Percentiles rank a stretch among this genome's conserved stretches.
Evolutionary conservation across 2,329 filamentous ascomycete genomes (phyloP).

Genomic region (Diaporthe vaccinii): DNA sequence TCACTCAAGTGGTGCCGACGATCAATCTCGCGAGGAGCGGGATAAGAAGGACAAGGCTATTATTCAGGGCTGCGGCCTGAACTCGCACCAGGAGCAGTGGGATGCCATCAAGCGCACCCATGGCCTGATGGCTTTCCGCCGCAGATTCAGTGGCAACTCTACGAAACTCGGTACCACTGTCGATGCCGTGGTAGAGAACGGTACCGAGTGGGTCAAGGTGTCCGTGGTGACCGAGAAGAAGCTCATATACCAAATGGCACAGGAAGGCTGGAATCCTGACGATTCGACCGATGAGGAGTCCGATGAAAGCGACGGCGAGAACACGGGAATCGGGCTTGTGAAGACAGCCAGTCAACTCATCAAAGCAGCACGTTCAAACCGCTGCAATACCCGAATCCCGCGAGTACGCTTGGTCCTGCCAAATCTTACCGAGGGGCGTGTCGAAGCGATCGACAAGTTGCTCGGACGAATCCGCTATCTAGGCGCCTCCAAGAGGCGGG

Average conservation of each 20-base stretch:
- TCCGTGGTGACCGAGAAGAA: constrained; percentile 40
- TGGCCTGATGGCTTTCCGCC: constrained; percentile 40
- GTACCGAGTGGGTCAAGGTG: constrained; percentile 40
- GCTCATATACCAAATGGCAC: constrained; percentile 40
- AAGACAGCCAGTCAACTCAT: constrained; percentile 38
- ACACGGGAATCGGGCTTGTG: constrained; percentile 36
- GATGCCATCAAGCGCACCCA: constrained; percentile 40
- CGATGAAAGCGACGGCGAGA: constrained; percentile 35
- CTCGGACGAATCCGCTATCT: constrained; percentile 33
- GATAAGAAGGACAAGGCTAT: constrained; percentile 39
- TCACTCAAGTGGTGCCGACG: neutral
- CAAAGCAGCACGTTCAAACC: constrained; percentile 39
- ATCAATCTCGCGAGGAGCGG: constrained; percentile 30
- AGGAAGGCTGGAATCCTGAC: constrained; percentile 42
- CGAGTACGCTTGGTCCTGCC: constrained; percentile 40
- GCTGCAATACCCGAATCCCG: constrained; percentile 40
- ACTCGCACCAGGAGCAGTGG: constrained; percentile 38
- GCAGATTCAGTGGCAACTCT: constrained; percentile 34
- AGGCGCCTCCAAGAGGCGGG: constrained; percentile 34
- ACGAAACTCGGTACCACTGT: constrained; percentile 35
- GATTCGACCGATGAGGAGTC: constrained; percentile 40
- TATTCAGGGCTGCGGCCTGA: constrained; percentile 35
- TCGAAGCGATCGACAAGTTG: constrained; percentile 38
- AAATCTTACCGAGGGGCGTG: constrained; percentile 33
- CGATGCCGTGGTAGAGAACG: constrained; percentile 41